phyloP scores from a whole-genome alignment of 2,329 filamentous ascomycete genomes.

The Epichloe gansuensis region DNA sequence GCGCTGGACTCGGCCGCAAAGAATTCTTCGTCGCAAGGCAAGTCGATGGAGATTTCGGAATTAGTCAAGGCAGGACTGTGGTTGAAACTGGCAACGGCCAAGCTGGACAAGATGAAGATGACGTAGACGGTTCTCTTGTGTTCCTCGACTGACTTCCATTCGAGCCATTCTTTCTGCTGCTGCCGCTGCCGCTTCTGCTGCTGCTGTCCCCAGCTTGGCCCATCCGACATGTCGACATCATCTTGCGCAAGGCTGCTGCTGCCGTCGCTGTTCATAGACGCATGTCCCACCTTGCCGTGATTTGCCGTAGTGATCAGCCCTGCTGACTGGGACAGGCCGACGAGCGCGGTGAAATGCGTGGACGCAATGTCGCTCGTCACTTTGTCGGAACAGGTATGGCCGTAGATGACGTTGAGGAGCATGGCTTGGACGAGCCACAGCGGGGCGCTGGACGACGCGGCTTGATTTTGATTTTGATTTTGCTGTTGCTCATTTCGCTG shows the following conservation, averaged over 20 bases:
- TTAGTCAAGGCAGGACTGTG: conserved; percentile 84
- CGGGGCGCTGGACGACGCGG: conserved; percentile 52
- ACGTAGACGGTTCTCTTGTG: conserved; percentile 85
- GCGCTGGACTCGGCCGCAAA: conserved; percentile 74
- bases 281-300: conserved; percentile 12
- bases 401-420: conserved; percentile 91
- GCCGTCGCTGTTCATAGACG: background rate
- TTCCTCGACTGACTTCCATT: conserved; percentile 81
- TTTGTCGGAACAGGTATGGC: conserved; percentile 88
- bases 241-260: conserved; percentile 21
- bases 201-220: conserved; percentile 32
- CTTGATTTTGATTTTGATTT: conserved; percentile 32
- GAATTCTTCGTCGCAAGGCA: conserved; percentile 87
- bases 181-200: conserved; percentile 26
- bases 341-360: conserved; percentile 80
- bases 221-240: conserved; percentile 46
- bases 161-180: conserved; percentile 55
- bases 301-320: conserved; percentile 39
- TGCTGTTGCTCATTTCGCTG: conserved; percentile 35
- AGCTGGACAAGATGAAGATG: conserved; percentile 82
- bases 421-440: conserved; percentile 95
- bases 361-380: conserved; percentile 81
- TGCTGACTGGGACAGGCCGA: conserved; percentile 83
- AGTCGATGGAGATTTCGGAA: conserved; percentile 77
- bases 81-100: conserved; percentile 86